Evolutionary conservation across 169 alveolate genomes (phyloP).

Genomic region (Eimeria praecox): DNA sequence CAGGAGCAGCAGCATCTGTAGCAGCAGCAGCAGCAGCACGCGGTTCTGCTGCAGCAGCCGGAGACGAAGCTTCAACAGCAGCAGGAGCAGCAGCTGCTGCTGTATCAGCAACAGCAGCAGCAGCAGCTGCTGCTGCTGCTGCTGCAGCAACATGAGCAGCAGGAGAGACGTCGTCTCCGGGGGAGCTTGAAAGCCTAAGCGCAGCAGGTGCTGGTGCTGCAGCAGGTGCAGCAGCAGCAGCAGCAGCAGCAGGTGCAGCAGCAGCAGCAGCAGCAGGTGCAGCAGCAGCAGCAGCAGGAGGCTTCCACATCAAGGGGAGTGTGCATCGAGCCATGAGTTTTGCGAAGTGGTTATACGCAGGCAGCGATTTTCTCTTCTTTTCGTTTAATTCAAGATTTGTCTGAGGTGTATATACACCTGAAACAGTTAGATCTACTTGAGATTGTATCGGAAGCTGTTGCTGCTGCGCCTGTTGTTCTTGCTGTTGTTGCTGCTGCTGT

Average conservation of each 20-base stretch:
- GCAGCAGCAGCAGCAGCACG: no score
- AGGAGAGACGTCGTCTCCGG: no score
- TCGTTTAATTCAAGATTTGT: background rate
- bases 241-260: background rate
- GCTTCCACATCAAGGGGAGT: background rate
- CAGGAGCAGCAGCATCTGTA: no score
- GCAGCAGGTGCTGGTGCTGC: background rate
- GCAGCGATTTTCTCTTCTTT: constrained; percentile 9
- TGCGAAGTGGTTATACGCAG: constrained; percentile 51
- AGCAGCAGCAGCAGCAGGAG: constrained; percentile 9
- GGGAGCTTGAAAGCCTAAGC: no score
- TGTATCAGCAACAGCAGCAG: constrained; percentile 15
- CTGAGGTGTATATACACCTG: background rate
- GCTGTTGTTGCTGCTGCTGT: background rate
- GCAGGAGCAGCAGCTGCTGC: background rate
- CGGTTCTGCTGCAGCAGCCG: no score
- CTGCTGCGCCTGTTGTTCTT: no score
- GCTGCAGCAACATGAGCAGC: background rate
- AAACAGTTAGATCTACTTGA: background rate
- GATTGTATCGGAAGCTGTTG: background rate
- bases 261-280: constrained; percentile 28
- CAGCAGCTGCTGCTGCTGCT: background rate
- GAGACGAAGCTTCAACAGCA: background rate
- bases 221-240: background rate
- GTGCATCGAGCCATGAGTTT: constrained; percentile 27